Conservation (phyloP, 371 early-diverging fungal species). For the Mucor mucedo region DNA sequence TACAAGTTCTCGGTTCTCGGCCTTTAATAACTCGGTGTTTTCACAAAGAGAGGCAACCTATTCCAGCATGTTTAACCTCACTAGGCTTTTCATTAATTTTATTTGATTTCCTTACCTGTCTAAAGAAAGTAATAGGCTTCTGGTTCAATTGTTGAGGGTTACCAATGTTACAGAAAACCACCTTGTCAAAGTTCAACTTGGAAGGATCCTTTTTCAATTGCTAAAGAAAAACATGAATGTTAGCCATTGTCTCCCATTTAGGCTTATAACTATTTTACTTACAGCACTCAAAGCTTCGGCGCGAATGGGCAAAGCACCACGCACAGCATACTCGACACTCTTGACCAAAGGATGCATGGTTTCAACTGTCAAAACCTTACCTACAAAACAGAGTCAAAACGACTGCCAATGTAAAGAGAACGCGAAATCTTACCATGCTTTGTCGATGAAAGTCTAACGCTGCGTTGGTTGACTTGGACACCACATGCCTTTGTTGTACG, state of each 20-base stretch:
- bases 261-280: constrained; percentile 4
- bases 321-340: constrained; percentile 93
- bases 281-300: constrained; percentile 87
- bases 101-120: constrained; percentile 71
- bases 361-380: constrained; percentile 50
- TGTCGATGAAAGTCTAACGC: constrained; percentile 13
- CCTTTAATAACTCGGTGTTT: constrained; percentile 80
- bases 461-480: constrained; percentile 14
- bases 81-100: constrained; percentile 8
- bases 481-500: constrained; percentile 14
- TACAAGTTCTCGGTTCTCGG: constrained; percentile 55
- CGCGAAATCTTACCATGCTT: constrained; percentile 7
- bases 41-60: constrained; percentile 88
- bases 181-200: constrained; percentile 69
- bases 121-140: constrained; percentile 95
- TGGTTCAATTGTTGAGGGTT: constrained; percentile 97
- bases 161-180: constrained; percentile 94
- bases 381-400: neutral
- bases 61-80: constrained; percentile 7
- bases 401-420: neutral
- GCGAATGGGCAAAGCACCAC: constrained; percentile 94
- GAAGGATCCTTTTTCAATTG: constrained; percentile 37
- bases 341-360: constrained; percentile 78
- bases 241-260: neutral
- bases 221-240: constrained; percentile 3